Percentiles rank a stretch among this genome's conserved stretches.
These are phyloP conservation scores for Selaginella moellendorffii DNA, from an alignment of 75 land plant species.

Conservation along the genomic window DNA sequence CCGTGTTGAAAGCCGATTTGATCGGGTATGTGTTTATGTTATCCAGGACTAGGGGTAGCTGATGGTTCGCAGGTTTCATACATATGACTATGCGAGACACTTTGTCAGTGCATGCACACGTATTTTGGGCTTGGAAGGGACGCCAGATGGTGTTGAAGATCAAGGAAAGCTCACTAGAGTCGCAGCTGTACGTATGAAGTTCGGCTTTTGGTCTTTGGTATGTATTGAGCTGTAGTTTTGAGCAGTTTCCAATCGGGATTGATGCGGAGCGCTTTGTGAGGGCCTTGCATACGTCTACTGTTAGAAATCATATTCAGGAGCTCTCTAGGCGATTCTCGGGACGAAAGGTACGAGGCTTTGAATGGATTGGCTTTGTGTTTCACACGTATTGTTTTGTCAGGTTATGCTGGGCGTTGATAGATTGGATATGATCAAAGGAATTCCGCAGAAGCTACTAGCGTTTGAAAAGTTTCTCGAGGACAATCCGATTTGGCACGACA, in stretches of 20 bases:
- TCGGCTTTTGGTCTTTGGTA: not conserved
- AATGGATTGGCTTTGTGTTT: not conserved
- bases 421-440: conserved; percentile 9
- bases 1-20: conserved; percentile 3
- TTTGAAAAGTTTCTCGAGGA: conserved; percentile 9
- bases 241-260: conserved; percentile 5
- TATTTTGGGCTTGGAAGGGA: conserved; percentile 2
- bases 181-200: not conserved
- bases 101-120: conserved; percentile 10
- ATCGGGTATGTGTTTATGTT: not conserved
- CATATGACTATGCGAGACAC: conserved; percentile 9
- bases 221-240: too few relatives aligned
- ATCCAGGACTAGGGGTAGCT: not conserved
- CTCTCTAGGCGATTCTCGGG: not conserved
- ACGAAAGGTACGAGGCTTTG: not conserved
- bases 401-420: conserved; percentile 8
- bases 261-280: conserved; percentile 3
- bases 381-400: not conserved
- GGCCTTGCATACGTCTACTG: not conserved
- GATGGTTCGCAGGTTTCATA: conserved; percentile 5
- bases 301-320: not conserved
- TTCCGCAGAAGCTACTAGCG: conserved; percentile 1
- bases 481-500: conserved; percentile 7
- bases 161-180: conserved; percentile 2
- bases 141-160: conserved; percentile 8